phyloP scores from a whole-genome alignment of 1,284 basidiomycete genomes.

The Heliocybe sulcata region DNA sequence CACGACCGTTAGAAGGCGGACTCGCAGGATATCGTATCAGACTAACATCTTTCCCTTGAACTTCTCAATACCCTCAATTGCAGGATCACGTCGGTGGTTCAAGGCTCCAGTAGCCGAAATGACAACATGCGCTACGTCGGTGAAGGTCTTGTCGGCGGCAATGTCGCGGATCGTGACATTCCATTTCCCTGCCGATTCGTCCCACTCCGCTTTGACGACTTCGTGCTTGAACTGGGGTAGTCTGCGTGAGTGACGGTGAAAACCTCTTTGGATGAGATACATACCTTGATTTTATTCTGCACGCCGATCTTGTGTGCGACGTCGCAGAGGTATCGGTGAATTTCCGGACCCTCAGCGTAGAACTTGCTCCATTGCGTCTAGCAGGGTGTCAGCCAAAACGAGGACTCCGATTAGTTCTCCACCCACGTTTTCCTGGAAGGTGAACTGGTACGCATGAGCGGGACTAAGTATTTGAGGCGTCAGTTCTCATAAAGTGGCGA shows the following conservation, averaged over 20 bases:
- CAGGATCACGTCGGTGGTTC: background rate
- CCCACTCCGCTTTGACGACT: constrained; percentile 40
- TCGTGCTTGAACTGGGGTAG: constrained; percentile 49
- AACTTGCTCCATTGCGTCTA: constrained; percentile 53
- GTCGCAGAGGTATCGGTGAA: constrained; percentile 40
- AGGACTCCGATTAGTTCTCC: too few species aligned
- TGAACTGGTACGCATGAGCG: constrained; percentile 42
- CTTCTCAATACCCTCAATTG: background rate
- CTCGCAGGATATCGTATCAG: background rate
- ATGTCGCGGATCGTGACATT: constrained; percentile 36
- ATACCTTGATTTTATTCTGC: constrained; percentile 10
- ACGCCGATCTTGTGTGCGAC: constrained; percentile 54
- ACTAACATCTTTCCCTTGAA: background rate
- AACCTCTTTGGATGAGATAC: background rate
- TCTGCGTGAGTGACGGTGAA: constrained; percentile 11
- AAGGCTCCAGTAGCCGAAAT: background rate
- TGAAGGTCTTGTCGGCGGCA: constrained; percentile 8
- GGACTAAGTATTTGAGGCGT: background rate
- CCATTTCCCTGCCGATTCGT: constrained; percentile 47
- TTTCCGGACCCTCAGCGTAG: constrained; percentile 52
- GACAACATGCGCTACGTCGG: background rate
- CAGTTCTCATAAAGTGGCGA: constrained; percentile 20
- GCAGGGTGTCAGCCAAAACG: too few species aligned
- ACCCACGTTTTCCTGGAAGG: constrained; percentile 45
- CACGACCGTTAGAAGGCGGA: background rate